Evolutionary conservation across 2,329 filamentous ascomycete genomes (phyloP).

Genomic region (Xylaria sp.): DNA sequence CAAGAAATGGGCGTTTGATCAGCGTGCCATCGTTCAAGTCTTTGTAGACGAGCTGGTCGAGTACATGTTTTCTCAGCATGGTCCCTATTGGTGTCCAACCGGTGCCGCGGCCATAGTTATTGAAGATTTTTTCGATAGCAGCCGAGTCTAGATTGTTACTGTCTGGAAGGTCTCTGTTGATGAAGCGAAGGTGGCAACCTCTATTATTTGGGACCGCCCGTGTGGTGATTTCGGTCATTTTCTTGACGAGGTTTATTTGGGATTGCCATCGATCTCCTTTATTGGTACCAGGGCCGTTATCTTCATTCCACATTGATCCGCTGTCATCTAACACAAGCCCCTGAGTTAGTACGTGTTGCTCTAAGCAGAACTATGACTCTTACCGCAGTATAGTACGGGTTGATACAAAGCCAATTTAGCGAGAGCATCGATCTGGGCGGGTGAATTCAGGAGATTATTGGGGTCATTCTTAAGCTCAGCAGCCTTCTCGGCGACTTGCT

Average conservation of each 20-base stretch:
- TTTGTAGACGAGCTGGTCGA: constrained; percentile 36
- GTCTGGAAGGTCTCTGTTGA: constrained; percentile 30
- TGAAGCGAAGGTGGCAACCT: constrained; percentile 37
- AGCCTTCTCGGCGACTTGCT: constrained; percentile 37
- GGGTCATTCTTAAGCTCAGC: constrained; percentile 34
- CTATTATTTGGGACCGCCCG: constrained; percentile 33
- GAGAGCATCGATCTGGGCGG: constrained; percentile 36
- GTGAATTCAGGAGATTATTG: constrained; percentile 33
- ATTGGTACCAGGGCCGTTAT: constrained; percentile 28
- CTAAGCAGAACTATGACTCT: constrained; percentile 4
- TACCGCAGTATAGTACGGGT: constrained; percentile 38
- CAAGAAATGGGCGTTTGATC: constrained; percentile 34
- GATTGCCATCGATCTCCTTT: constrained; percentile 35
- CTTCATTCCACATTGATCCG: constrained; percentile 37
- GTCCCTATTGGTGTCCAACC: constrained; percentile 39
- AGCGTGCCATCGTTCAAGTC: constrained; percentile 12
- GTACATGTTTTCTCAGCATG: constrained; percentile 29
- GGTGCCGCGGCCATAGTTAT: constrained; percentile 14
- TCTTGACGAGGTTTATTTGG: constrained; percentile 35
- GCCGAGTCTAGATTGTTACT: constrained; percentile 29
- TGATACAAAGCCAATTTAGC: constrained; percentile 39
- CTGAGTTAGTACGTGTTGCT: not conserved
- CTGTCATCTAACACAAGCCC: constrained; percentile 32
- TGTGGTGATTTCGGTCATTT: constrained; percentile 32
- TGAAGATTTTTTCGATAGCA: constrained; percentile 21